Conservation (phyloP, 2,329 filamentous ascomycete species). For the Cryphonectria carpinicola region DNA sequence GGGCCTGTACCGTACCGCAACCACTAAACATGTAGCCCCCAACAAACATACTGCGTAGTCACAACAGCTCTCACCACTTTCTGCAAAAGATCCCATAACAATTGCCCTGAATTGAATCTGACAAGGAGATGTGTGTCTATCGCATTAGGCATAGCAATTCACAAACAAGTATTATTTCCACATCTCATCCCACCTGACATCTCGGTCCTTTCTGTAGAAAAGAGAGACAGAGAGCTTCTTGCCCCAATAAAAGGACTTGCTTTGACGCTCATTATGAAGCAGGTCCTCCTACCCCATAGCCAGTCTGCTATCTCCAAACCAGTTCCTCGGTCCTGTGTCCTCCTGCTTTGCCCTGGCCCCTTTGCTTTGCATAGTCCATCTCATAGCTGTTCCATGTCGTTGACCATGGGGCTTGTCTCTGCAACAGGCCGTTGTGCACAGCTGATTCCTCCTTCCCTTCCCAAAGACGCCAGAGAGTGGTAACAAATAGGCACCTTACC, state of each 20-base stretch:
- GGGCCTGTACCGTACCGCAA: neutral
- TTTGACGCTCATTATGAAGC: conserved; percentile 16
- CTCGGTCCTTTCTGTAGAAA: conserved; percentile 7
- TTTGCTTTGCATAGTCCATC: neutral
- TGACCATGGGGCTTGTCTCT: neutral
- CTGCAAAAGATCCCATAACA: neutral
- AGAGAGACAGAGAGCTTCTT: neutral
- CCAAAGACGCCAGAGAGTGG: neutral
- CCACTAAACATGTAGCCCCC: neutral
- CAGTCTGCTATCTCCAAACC: neutral
- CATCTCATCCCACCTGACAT: conserved; percentile 16
- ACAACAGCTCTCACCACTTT: neutral
- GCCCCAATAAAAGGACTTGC: neutral
- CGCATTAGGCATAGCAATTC: conserved; percentile 14
- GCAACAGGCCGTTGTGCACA: neutral
- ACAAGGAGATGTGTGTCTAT: conserved; percentile 27
- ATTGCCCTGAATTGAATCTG: conserved; percentile 30
- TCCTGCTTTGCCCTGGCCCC: neutral
- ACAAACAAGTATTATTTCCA: conserved; percentile 23
- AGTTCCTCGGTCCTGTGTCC: neutral
- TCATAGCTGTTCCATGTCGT: neutral
- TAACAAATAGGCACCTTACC: conserved; percentile 8
- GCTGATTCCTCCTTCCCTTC: neutral
- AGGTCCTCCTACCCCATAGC: conserved; percentile 12
- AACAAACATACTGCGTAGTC: too few relatives aligned